A percentile compares a stretch with the other conserved stretches of the same genome.
Conservation (phyloP, 78 protist genomes). For the Dictyostelium citrinum region DNA sequence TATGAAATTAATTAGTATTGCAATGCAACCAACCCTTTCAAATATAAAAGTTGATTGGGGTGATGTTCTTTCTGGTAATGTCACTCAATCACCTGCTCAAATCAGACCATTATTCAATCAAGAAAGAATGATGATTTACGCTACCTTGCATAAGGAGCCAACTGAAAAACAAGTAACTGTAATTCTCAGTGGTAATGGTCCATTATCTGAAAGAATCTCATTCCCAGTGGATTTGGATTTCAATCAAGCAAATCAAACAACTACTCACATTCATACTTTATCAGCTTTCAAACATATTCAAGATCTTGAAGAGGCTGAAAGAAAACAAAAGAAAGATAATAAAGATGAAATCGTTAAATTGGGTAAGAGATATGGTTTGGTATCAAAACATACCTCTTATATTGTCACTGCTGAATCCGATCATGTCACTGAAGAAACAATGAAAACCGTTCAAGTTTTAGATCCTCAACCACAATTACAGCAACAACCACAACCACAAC, state of each 20-base stretch:
- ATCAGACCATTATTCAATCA: slow-evolving; percentile 52
- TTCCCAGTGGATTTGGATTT: slow-evolving; percentile 23
- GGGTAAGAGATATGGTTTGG: slow-evolving; percentile 31
- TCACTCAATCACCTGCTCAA: slow-evolving; percentile 9
- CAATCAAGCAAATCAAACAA: neutral
- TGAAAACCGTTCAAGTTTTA: slow-evolving; percentile 24
- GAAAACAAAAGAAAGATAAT: neutral
- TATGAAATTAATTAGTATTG: slow-evolving; percentile 17
- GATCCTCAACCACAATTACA: too few relatives aligned
- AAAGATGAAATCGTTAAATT: slow-evolving; percentile 21
- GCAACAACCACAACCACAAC: too few relatives aligned
- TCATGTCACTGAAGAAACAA: slow-evolving; percentile 33
- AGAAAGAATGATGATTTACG: slow-evolving; percentile 58
- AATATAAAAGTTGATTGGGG: slow-evolving; percentile 53
- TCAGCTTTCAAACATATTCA: slow-evolving; percentile 4
- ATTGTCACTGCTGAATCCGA: slow-evolving; percentile 32
- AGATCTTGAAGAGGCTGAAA: slow-evolving; percentile 31
- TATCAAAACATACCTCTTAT: slow-evolving; percentile 42
- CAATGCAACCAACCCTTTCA: slow-evolving; percentile 66
- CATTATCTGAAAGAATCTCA: neutral
- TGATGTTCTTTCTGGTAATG: neutral
- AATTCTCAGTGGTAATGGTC: slow-evolving; percentile 26
- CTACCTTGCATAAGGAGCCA: neutral
- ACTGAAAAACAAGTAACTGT: neutral
- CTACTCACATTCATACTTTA: slow-evolving; percentile 4